Evolutionary conservation across 2,329 filamentous ascomycete species (phyloP).

Genomic region (Madurella fahalii): DNA sequence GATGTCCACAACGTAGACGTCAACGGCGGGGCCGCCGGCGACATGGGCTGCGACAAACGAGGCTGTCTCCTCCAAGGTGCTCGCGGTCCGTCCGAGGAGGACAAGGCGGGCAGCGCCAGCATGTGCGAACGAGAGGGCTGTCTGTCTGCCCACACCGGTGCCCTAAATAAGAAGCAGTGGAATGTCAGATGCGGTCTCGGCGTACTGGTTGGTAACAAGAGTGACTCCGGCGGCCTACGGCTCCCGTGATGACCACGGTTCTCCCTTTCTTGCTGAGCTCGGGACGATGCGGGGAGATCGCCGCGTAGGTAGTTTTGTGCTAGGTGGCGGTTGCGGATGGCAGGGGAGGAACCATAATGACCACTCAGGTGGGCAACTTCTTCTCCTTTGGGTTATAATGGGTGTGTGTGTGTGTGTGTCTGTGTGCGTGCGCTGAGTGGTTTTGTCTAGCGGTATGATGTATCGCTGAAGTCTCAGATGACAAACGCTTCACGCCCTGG

Average conservation of each 20-base stretch:
- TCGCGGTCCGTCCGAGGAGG: slow-evolving; percentile 3
- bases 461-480: too few species aligned
- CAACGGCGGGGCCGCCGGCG: neutral
- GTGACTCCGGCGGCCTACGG: neutral
- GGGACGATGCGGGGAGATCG: slow-evolving; percentile 4
- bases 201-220: neutral
- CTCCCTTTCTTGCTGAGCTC: neutral
- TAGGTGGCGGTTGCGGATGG: slow-evolving; percentile 5
- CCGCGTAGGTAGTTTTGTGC: slow-evolving; percentile 6
- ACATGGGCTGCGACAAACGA: neutral
- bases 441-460: too few species aligned
- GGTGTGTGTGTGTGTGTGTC: too few species aligned
- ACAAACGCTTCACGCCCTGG: too few species aligned
- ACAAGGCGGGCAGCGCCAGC: slow-evolving; percentile 4
- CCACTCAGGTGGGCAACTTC: neutral
- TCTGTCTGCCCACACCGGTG: slow-evolving; percentile 4
- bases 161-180: neutral
- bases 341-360: slow-evolving; percentile 3
- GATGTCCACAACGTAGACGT: neutral
- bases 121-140: slow-evolving; percentile 1
- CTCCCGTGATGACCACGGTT: slow-evolving; percentile 2
- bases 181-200: neutral
- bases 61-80: neutral
- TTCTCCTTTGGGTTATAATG: too few species aligned
- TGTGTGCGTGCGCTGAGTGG: too few species aligned